These are phyloP conservation scores for Cajanus cajan DNA, from an alignment of 306 rosid species.

Conservation along the genomic window DNA sequence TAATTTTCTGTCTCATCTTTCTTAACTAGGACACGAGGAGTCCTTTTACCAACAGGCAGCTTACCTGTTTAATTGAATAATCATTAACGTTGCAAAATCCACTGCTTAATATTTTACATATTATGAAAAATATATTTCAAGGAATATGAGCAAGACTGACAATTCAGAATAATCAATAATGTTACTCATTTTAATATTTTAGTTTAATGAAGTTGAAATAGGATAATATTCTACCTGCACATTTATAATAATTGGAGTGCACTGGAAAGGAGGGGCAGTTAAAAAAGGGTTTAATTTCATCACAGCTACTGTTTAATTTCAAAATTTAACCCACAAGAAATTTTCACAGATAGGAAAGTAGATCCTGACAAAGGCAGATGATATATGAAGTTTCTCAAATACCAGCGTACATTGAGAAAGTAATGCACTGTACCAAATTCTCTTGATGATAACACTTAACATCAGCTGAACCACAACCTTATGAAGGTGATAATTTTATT, in stretches of 20 bases:
- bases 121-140: background rate
- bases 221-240: background rate
- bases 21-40: conserved; percentile 74
- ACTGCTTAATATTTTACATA: conserved; percentile 6
- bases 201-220: background rate
- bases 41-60: conserved; percentile 82
- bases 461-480: background rate
- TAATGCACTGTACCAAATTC: background rate
- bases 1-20: conserved; percentile 44
- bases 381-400: background rate
- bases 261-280: conserved; percentile 5
- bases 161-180: background rate
- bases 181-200: background rate
- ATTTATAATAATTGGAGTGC: background rate
- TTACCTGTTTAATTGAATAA: conserved; percentile 48
- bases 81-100: conserved; percentile 24
- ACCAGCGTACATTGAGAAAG: conserved; percentile 8
- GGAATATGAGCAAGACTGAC: background rate
- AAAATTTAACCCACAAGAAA: background rate
- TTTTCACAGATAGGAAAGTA: background rate
- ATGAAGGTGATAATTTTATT: background rate
- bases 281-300: background rate
- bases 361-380: background rate
- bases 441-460: background rate
- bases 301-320: conserved; percentile 1